Evolutionary conservation across 441 rosid species (phyloP).

Genomic region (Aquilaria agallochum): DNA sequence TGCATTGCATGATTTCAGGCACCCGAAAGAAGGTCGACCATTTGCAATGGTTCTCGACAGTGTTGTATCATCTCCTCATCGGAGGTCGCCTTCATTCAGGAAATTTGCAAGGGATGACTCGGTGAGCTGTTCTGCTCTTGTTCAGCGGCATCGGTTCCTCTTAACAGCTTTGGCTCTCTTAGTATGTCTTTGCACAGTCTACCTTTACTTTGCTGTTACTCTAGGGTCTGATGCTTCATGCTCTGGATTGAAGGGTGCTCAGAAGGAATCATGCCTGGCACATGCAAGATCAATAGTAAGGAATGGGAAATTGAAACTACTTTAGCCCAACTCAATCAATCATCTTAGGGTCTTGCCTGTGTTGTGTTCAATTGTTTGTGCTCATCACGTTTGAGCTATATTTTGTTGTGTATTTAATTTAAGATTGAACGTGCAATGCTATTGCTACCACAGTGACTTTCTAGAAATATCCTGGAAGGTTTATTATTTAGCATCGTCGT

Average conservation of each 20-base stretch:
- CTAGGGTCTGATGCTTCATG: constrained; percentile 59
- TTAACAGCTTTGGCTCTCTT: constrained; percentile 70
- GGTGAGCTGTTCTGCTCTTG: constrained; percentile 74
- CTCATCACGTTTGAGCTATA: background rate
- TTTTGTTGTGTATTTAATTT: too few relatives aligned
- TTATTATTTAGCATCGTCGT: too few relatives aligned
- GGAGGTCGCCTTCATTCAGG: constrained; percentile 65
- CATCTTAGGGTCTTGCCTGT: too few relatives aligned
- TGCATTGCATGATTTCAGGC: constrained; percentile 24
- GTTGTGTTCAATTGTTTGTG: too few relatives aligned
- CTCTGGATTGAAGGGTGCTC: constrained; percentile 51
- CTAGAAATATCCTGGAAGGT: too few relatives aligned
- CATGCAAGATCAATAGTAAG: constrained; percentile 42
- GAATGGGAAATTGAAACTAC: constrained; percentile 68
- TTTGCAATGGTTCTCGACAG: constrained; percentile 66
- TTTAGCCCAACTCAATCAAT: constrained; percentile 20
- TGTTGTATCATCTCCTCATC: constrained; percentile 65
- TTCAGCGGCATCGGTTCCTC: constrained; percentile 76
- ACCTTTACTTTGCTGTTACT: constrained; percentile 88
- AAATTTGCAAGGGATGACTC: constrained; percentile 64
- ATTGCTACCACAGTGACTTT: too few relatives aligned
- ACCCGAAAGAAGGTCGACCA: constrained; percentile 12
- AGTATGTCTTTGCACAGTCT: constrained; percentile 78
- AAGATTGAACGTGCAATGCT: too few relatives aligned
- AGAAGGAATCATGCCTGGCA: constrained; percentile 53